Evolutionary conservation across 495 filamentous ascomycete genomes (phyloP), one percentile per base, ranked within the genome.

Genomic region (Aspergillus avenaceus): DNA sequence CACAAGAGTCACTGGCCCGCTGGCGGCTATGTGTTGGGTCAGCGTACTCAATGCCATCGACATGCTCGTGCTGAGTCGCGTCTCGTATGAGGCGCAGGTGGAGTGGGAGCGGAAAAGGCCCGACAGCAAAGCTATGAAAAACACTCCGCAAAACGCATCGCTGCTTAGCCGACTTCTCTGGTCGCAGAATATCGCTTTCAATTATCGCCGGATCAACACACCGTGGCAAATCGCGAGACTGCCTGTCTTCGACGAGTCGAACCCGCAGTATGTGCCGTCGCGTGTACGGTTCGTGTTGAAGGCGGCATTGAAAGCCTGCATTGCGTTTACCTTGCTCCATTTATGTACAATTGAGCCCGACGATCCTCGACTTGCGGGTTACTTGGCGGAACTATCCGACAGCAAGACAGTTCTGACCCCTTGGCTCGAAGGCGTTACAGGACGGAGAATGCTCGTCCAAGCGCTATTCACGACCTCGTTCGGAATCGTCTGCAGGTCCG

Each of bases 131-230:
- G 27, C 1, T 27, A 42, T 27, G 4, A 23, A 26, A 8, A 27
- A 23, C n/a, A 8, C n/a, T n/a, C n/a, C n/a, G n/a, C n/a, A n/a
- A n/a, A n/a, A n/a, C n/a, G n/a, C n/a, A n/a, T n/a, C n/a, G n/a
- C 9, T 41, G 2, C 8, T 44, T 2, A 18, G 19, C 3, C 44
- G 36, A 41, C 22, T 54, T 1, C 13, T 41, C 47, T 59, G 52
- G 45, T 44, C 55, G 16, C 16, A 52, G 14, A 25, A 8, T 7
- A 45, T 55, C 18, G 32, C 56, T 5, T 57, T 52, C 38, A 62
- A 62, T 32, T 59, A 56, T 52, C 60, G 60, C 11, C 60, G 60
- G 19, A 55, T 62, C 41, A 32, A 49, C 28, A 62, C 60, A 0
- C 60, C 60, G 23, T 59, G 55, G 53, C 47, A 56, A 27, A 53